Conservation (phyloP, 495 filamentous ascomycete genomes). For the Achaetomiella virescens region DNA sequence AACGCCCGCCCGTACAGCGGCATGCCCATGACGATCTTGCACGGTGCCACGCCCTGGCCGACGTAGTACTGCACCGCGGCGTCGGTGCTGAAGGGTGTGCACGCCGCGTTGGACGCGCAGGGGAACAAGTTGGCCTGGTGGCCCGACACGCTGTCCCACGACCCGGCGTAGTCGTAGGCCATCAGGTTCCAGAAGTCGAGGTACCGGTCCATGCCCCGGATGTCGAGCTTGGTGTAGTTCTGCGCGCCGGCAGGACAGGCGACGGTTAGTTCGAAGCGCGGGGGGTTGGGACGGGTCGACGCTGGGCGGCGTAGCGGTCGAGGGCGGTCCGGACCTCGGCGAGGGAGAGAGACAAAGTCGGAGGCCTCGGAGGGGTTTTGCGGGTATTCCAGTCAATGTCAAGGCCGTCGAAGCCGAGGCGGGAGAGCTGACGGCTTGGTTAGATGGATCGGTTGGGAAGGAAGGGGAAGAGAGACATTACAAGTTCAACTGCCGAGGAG, state of each 20-base stretch:
- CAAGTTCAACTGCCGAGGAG: constrained; percentile 55
- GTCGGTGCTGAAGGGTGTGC: constrained; percentile 73
- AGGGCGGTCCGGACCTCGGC: constrained; percentile 57
- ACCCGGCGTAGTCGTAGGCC: constrained; percentile 75
- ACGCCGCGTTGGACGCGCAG: constrained; percentile 45
- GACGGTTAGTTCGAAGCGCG: constrained; percentile 77
- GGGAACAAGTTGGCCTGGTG: constrained; percentile 77
- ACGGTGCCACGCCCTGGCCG: constrained; percentile 50
- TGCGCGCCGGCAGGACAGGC: constrained; percentile 59
- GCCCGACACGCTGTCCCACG: constrained; percentile 67
- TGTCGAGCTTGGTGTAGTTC: constrained; percentile 69
- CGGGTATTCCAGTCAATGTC: constrained; percentile 62
- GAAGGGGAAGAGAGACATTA: not conserved
- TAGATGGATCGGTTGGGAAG: not conserved
- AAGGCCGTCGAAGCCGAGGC: constrained; percentile 53
- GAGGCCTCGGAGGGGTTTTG: constrained; percentile 55
- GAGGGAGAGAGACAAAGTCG: constrained; percentile 71
- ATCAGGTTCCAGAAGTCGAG: constrained; percentile 96
- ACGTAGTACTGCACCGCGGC: constrained; percentile 64
- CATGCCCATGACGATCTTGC: constrained; percentile 85
- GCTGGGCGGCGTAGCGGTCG: constrained; percentile 48
- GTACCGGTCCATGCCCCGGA: constrained; percentile 67
- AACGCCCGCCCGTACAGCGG: constrained; percentile 90
- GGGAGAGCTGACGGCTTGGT: constrained; percentile 39
- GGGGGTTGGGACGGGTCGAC: constrained; percentile 28